These are phyloP conservation scores for Dictyophora rubrovolvata DNA, from an alignment of 768 basidiomycete species.

Conservation along the genomic window DNA sequence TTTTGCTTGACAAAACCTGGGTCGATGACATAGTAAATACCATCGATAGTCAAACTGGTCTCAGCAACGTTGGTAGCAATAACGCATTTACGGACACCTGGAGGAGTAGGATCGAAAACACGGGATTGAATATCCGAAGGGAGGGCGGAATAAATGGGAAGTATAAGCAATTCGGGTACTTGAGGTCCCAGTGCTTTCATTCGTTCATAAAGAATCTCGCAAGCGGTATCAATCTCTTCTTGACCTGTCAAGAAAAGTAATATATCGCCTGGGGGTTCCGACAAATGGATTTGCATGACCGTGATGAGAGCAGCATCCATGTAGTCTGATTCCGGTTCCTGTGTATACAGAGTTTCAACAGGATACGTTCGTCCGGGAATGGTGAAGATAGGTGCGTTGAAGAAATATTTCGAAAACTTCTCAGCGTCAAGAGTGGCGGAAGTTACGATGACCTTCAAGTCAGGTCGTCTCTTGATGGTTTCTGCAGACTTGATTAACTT, in stretches of 20 bases:
- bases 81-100: constrained; percentile 96
- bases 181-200: constrained; percentile 99
- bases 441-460: constrained; percentile 95
- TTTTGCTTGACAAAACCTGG: constrained; percentile 99
- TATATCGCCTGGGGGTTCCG: constrained; percentile 94
- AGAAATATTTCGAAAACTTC: constrained; percentile 99
- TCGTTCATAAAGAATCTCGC: constrained; percentile 94
- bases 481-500: constrained; percentile 40
- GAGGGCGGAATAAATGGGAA: constrained; percentile 96
- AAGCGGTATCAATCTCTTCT: constrained; percentile 96
- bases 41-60: constrained; percentile 95
- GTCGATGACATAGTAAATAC: constrained; percentile 98
- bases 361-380: constrained; percentile 99
- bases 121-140: constrained; percentile 97
- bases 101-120: constrained; percentile 96
- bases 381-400: constrained; percentile 96
- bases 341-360: constrained; percentile 96
- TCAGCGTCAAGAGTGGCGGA: constrained; percentile 99
- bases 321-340: constrained; percentile 96
- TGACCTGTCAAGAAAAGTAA: constrained; percentile 97
- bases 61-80: constrained; percentile 99
- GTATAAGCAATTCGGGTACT: constrained; percentile 92
- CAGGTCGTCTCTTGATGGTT: constrained; percentile 87
- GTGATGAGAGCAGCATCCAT: constrained; percentile 97
- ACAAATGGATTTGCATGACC: constrained; percentile 98